These are phyloP conservation scores for Entophlyctis luteolus DNA, from an alignment of 192 early-diverging fungal species.

Conservation along the genomic window DNA sequence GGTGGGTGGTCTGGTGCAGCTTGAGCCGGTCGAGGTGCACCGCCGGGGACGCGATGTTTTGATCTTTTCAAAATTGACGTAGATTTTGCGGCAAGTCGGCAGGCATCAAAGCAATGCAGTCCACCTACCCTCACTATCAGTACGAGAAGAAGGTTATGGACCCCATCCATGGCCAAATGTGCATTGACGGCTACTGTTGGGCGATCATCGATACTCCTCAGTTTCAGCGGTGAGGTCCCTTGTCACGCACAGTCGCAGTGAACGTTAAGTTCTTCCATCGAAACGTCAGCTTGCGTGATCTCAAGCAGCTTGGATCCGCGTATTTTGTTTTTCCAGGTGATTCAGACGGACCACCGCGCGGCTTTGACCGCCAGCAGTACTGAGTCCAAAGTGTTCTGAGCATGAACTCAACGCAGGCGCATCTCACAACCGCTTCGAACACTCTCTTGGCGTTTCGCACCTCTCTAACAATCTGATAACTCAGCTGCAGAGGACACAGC, in stretches of 20 bases:
- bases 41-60: too few species aligned
- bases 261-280: not conserved
- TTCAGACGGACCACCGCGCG: not conserved
- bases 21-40: too few species aligned
- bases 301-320: conserved; percentile 83
- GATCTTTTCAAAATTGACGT: too few species aligned
- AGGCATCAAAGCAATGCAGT: too few species aligned
- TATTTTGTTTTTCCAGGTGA: conserved; percentile 82
- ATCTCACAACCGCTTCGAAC: conserved; percentile 95
- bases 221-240: conserved; percentile 70
- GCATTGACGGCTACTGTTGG: conserved; percentile 61
- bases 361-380: not conserved
- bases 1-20: too few species aligned
- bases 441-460: conserved; percentile 82
- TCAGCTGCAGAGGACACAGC: conserved; percentile 68
- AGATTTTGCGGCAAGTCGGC: too few species aligned
- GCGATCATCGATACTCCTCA: conserved; percentile 87
- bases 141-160: conserved; percentile 64
- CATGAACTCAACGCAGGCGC: conserved; percentile 59
- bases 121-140: too few species aligned
- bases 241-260: not conserved
- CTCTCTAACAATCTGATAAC: conserved; percentile 72
- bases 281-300: conserved; percentile 60
- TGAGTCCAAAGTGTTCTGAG: not conserved
- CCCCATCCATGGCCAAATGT: conserved; percentile 72